phyloP scores from a whole-genome alignment of 768 basidiomycete species.

The Tulasnella sp. region DNA sequence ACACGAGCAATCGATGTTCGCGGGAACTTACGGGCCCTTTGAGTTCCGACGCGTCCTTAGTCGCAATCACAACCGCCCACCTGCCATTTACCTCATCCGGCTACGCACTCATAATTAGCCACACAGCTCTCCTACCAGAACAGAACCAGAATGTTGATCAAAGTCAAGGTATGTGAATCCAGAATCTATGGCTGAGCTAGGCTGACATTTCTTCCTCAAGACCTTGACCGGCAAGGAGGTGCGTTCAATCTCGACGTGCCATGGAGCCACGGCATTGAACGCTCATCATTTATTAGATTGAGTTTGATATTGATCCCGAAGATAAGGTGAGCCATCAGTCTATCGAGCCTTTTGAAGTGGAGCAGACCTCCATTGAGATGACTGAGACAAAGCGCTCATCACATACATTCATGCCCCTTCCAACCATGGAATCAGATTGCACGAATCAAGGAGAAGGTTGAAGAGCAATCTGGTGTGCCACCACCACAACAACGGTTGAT shows the following conservation, averaged over 20 bases:
- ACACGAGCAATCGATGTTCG: too few relatives aligned
- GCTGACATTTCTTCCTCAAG: slow-evolving; percentile 31
- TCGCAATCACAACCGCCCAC: too few relatives aligned
- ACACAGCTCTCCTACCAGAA: neutral
- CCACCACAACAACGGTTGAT: slow-evolving; percentile 93
- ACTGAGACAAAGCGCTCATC: neutral
- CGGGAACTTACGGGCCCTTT: too few relatives aligned
- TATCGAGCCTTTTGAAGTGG: neutral
- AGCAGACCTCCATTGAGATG: neutral
- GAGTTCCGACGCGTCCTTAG: too few relatives aligned
- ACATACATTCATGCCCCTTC: slow-evolving; percentile 12
- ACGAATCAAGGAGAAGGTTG: slow-evolving; percentile 94
- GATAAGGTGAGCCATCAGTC: slow-evolving; percentile 49
- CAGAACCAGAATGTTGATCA: slow-evolving; percentile 56
- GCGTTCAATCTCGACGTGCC: slow-evolving; percentile 16
- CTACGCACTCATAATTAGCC: too few relatives aligned
- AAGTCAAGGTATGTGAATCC: slow-evolving; percentile 58
- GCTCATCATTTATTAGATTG: slow-evolving; percentile 46
- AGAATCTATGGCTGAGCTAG: neutral
- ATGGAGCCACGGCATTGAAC: neutral
- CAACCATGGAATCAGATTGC: slow-evolving; percentile 48
- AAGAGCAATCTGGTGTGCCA: slow-evolving; percentile 96
- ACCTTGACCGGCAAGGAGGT: slow-evolving; percentile 98
- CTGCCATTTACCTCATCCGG: too few relatives aligned
- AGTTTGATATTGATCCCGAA: slow-evolving; percentile 86